phyloP scores from a whole-genome alignment of 495 filamentous ascomycete genomes.

The Corynascus novoguineensis region DNA sequence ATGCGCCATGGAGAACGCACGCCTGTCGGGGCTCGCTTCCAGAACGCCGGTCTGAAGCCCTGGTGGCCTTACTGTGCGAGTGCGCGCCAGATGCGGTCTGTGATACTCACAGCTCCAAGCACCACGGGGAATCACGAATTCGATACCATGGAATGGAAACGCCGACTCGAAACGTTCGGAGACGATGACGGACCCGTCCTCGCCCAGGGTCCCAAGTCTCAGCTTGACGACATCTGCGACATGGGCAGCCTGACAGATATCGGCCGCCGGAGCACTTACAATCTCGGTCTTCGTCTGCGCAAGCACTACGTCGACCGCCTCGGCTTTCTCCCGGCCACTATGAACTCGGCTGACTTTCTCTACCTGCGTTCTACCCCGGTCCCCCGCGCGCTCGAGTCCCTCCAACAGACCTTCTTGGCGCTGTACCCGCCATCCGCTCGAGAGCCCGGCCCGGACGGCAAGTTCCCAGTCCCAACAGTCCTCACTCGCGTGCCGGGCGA shows the following conservation, averaged over 20 bases:
- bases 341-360: slow-evolving; percentile 58
- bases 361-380: slow-evolving; percentile 85
- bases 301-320: slow-evolving; percentile 86
- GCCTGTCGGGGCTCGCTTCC: slow-evolving; percentile 80
- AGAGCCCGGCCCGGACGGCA: slow-evolving; percentile 30
- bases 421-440: slow-evolving; percentile 75
- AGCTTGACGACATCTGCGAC: slow-evolving; percentile 74
- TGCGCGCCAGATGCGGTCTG: slow-evolving; percentile 64
- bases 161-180: slow-evolving; percentile 77
- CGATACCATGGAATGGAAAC: slow-evolving; percentile 67
- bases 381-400: slow-evolving; percentile 75
- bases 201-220: slow-evolving; percentile 57
- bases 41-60: slow-evolving; percentile 74
- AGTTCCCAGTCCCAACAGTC: slow-evolving; percentile 68
- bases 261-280: slow-evolving; percentile 77
- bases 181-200: slow-evolving; percentile 62
- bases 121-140: slow-evolving; percentile 34
- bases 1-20: slow-evolving; percentile 89
- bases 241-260: slow-evolving; percentile 84
- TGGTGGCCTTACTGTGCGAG: slow-evolving; percentile 93
- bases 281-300: slow-evolving; percentile 71
- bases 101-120: slow-evolving; percentile 50
- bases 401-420: slow-evolving; percentile 85
- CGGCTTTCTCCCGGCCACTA: slow-evolving; percentile 68
- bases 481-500: slow-evolving; percentile 65